These are phyloP conservation scores for Nigrospora oryzae DNA, from an alignment of 2,329 filamentous ascomycete species.

Conservation along the genomic window DNA sequence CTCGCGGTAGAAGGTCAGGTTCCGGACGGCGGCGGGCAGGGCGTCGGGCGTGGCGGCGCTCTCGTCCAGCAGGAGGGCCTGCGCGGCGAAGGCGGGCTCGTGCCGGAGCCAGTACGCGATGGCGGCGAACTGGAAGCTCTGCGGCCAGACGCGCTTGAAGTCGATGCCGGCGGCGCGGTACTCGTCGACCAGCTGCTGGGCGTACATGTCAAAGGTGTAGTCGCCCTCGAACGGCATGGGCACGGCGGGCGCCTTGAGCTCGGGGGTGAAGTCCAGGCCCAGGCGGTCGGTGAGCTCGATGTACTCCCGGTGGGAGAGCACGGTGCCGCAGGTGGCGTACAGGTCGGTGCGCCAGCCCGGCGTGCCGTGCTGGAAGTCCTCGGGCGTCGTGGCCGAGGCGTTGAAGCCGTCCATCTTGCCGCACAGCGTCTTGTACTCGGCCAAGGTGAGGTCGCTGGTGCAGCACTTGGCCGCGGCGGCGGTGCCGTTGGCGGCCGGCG, in stretches of 20 bases:
- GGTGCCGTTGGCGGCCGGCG: slow-evolving; percentile 39
- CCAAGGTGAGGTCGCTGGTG: slow-evolving; percentile 61
- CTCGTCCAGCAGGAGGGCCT: slow-evolving; percentile 59
- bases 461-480: slow-evolving; percentile 58
- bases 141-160: slow-evolving; percentile 47
- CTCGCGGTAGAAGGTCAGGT: slow-evolving; percentile 44
- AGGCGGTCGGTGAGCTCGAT: slow-evolving; percentile 49
- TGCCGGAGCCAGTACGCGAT: slow-evolving; percentile 58
- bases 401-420: slow-evolving; percentile 63
- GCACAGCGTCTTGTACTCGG: slow-evolving; percentile 60
- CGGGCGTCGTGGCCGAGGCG: slow-evolving; percentile 44
- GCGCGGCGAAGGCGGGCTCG: slow-evolving; percentile 50
- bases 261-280: slow-evolving; percentile 56
- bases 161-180: slow-evolving; percentile 45
- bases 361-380: slow-evolving; percentile 50
- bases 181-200: slow-evolving; percentile 56
- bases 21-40: slow-evolving; percentile 44
- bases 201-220: slow-evolving; percentile 58
- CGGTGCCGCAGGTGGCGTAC: slow-evolving; percentile 55
- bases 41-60: slow-evolving; percentile 44
- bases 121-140: slow-evolving; percentile 58
- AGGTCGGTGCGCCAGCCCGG: slow-evolving; percentile 56
- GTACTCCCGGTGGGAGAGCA: slow-evolving; percentile 53
- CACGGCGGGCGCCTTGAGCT: slow-evolving; percentile 61
- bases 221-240: slow-evolving; percentile 57